Evolutionary conservation across 768 basidiomycete genomes (phyloP).

Genomic region (Tricholoma matsutake): DNA sequence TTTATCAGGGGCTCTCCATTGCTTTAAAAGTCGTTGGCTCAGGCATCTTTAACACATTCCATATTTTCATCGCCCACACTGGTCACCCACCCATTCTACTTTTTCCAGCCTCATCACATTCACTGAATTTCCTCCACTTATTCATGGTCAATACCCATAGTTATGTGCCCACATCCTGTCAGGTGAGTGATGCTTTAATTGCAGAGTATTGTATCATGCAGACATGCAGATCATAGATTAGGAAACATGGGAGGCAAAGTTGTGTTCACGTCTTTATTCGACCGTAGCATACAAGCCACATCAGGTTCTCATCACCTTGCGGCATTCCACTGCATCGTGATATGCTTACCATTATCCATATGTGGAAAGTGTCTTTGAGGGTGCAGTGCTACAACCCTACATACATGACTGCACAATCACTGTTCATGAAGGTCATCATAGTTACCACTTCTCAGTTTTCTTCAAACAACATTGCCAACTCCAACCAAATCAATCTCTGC

Average conservation of each 20-base stretch:
- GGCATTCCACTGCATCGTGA: background rate
- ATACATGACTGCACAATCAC: too few species aligned
- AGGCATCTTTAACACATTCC: background rate
- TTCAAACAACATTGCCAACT: constrained; percentile 1
- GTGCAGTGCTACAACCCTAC: background rate
- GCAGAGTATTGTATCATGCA: background rate
- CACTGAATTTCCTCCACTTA: background rate
- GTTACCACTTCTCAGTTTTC: background rate
- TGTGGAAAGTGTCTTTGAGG: constrained; percentile 1
- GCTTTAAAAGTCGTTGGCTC: background rate
- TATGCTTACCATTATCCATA: background rate
- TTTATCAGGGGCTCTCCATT: background rate
- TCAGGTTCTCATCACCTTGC: background rate
- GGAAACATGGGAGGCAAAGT: background rate
- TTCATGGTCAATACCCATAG: background rate
- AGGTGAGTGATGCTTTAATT: background rate
- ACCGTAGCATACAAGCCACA: background rate
- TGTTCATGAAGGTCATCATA: constrained; percentile 2
- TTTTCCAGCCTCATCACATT: background rate
- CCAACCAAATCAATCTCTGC: background rate
- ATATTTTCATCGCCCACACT: background rate
- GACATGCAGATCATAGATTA: background rate
- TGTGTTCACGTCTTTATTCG: constrained; percentile 1
- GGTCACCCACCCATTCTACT: background rate
- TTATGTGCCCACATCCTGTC: background rate